Evolutionary conservation across 129 eudicot species (phyloP).

Genomic region (Cynara cardunculus): DNA sequence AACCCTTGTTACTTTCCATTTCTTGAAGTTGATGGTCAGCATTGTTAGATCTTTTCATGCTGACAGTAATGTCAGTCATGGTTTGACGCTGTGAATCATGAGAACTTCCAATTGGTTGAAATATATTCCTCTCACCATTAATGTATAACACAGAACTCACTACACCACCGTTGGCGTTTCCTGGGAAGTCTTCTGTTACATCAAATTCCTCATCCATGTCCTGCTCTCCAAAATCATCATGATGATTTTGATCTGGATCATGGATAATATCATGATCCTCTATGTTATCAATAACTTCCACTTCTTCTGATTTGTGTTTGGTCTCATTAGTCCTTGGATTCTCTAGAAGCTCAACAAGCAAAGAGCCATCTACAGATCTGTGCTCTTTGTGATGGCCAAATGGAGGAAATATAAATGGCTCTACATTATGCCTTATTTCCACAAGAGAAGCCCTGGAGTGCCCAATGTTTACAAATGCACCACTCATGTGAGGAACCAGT

Average conservation of each 20-base stretch:
- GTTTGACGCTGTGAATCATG: constrained; percentile 30
- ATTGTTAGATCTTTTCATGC: constrained; percentile 13
- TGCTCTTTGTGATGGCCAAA: constrained; percentile 42
- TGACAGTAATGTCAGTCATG: not conserved
- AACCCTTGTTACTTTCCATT: constrained; percentile 15
- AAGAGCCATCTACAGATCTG: constrained; percentile 36
- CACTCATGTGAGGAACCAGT: constrained; percentile 90
- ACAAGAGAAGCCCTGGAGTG: constrained; percentile 65
- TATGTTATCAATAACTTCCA: constrained; percentile 39
- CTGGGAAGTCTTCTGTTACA: constrained; percentile 35
- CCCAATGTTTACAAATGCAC: constrained; percentile 94
- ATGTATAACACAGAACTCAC: constrained; percentile 31
- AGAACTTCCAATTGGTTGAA: constrained; percentile 35
- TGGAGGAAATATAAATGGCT: constrained; percentile 75
- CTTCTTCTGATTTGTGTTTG: constrained; percentile 34
- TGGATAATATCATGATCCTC: constrained; percentile 28
- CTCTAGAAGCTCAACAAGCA: constrained; percentile 39
- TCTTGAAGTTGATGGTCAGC: constrained; percentile 30
- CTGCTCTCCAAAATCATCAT: constrained; percentile 57
- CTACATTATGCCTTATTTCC: constrained; percentile 50
- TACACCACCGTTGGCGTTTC: constrained; percentile 54
- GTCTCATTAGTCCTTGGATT: constrained; percentile 32
- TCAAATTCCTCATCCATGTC: constrained; percentile 50
- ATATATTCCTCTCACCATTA: constrained; percentile 29
- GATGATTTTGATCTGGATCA: constrained; percentile 34